Percentiles rank a stretch among this genome's conserved stretches.
Conservation (phyloP, 129 eudicot genomes). For the Rutidosis leptorrhynchoides region DNA sequence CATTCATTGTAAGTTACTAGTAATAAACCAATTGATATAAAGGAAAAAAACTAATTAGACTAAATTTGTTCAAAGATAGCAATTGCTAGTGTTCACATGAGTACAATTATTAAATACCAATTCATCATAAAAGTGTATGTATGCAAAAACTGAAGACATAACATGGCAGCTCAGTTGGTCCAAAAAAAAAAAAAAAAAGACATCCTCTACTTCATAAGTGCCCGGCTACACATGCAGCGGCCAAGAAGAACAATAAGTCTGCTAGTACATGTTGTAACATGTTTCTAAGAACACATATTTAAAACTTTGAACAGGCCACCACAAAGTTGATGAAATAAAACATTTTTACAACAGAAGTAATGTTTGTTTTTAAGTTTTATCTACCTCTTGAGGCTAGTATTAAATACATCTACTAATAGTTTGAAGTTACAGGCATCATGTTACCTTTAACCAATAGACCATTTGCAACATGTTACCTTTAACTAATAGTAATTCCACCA, state of each 20-base stretch:
- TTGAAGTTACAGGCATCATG: neutral
- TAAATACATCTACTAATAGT: neutral
- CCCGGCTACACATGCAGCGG: conserved; percentile 11
- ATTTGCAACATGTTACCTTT: neutral
- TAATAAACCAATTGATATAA: conserved; percentile 3
- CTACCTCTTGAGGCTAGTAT: conserved; percentile 6
- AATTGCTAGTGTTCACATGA: neutral
- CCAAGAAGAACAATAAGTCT: conserved; percentile 10
- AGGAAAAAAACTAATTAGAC: conserved; percentile 5
- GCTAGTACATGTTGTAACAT: neutral
- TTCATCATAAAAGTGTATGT: conserved; percentile 6
- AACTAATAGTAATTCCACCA: conserved; percentile 1
- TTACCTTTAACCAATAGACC: neutral
- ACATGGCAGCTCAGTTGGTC: conserved; percentile 1
- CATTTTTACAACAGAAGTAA: neutral
- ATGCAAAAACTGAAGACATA: conserved; percentile 15
- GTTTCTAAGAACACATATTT: neutral
- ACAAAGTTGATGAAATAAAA: no score
- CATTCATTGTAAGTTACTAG: neutral
- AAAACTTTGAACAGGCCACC: neutral
- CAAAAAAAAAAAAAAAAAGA: conserved; percentile 10
- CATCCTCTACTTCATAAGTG: conserved; percentile 7
- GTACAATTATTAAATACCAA: neutral
- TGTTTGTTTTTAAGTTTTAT: conserved; percentile 10
- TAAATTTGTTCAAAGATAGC: neutral